Base-by-base conservation (phyloP, 345 rosid genomes). In the Populus nigra region DNA sequence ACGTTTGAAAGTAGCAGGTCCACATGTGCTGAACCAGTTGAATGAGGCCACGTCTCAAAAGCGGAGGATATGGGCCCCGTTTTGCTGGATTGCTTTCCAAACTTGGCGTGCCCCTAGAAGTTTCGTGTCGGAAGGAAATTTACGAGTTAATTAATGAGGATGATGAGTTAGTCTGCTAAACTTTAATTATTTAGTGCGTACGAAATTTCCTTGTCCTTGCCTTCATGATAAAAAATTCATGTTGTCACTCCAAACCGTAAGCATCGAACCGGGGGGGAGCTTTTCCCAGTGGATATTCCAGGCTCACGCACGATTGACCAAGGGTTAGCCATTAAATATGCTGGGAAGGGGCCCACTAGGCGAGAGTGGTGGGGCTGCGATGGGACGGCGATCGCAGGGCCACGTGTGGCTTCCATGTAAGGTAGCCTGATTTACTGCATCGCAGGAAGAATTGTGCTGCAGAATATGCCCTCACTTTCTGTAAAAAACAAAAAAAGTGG, bases 21-120 rank as follows among this genome's bases (percentile, higher is more conserved):
- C 68, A 47, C 27, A 36, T 68, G 18, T 31, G 23, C 0, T 0
- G 0, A 2, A 0, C 81, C 74, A 77, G 71, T 80, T 22, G 43
- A 5, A 57, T 39, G 17, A 18, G 17, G 86, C 77, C 86, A 77
- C 74, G 81, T 77, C 23, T 4, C 13, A 8, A 41, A n/a, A 20
- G 41, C 5, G 59, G 65, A 0, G 16, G 0, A 1, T 68, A 65
- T 11, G 39, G 17, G 33, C 4, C 23, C 33, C 15, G 15, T n/a
- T 8, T 23, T 59, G 13, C 1, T 10, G 27, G 27, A 1, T 59
- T 2, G 12, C 29, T 59, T 23, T 59, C 1, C 13, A 59, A 4
- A 20, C 59, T 8, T 53, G 65, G 65, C 65, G 29, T n/a, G 65
- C n/a, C 59, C 2, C 59, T 18, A 53, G 9, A 18, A 22, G 59